Evolutionary conservation across 352 stramenopile species (phyloP).

Genomic region (Phytophthora cryptogea): DNA sequence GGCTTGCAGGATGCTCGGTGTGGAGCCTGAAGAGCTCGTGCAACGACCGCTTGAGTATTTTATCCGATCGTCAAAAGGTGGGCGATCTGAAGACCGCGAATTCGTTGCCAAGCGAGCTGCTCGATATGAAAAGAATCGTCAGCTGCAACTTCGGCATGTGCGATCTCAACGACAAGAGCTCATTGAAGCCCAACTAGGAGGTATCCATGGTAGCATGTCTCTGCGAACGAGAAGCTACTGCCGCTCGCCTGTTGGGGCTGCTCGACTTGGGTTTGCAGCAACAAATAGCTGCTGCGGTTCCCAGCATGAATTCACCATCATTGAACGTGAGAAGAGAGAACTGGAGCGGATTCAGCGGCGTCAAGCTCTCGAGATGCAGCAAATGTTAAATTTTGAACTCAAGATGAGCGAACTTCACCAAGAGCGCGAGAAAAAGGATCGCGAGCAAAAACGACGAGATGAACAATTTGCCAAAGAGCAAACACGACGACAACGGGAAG

Average conservation of each 20-base stretch:
- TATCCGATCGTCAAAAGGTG: constrained; percentile 25
- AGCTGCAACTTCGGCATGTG: constrained; percentile 53
- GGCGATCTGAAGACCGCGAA: constrained; percentile 29
- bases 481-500: constrained; percentile 46
- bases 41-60: constrained; percentile 65
- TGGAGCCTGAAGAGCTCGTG: constrained; percentile 71
- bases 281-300: constrained; percentile 13
- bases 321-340: constrained; percentile 69
- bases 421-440: constrained; percentile 58
- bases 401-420: constrained; percentile 59
- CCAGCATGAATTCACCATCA: constrained; percentile 50
- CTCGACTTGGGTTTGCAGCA: constrained; percentile 19
- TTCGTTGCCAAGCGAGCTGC: constrained; percentile 61
- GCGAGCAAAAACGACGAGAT: constrained; percentile 50
- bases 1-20: constrained; percentile 73
- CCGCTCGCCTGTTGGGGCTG: constrained; percentile 40
- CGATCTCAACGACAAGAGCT: constrained; percentile 59
- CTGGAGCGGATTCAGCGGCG: constrained; percentile 75
- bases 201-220: constrained; percentile 57
- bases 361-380: constrained; percentile 72
- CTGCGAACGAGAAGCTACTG: constrained; percentile 58
- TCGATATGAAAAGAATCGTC: constrained; percentile 63
- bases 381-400: constrained; percentile 71
- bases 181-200: constrained; percentile 53
- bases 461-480: constrained; percentile 48